phyloP scores from a whole-genome alignment of 1,284 basidiomycete genomes.

The Salmacisia buchloeana region DNA sequence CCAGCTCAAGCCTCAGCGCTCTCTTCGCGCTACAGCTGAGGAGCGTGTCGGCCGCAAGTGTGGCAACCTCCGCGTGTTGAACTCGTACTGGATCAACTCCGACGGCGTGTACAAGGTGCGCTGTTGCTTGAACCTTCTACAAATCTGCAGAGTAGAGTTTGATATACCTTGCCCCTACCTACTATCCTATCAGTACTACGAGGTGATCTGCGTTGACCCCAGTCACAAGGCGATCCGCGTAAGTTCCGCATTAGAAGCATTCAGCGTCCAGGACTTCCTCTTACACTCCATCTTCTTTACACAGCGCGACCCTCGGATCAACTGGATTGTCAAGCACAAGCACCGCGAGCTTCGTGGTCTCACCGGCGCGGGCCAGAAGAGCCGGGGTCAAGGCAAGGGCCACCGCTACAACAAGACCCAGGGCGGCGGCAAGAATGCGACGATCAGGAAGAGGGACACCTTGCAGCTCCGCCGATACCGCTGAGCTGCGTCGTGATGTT shows the following conservation, averaged over 20 bases:
- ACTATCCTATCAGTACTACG: slow-evolving; percentile 67
- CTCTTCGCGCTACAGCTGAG: slow-evolving; percentile 87
- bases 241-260: not conserved
- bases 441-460: slow-evolving; percentile 82
- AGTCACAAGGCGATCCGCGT: slow-evolving; percentile 77
- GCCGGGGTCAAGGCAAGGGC: slow-evolving; percentile 73
- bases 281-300: slow-evolving; percentile 58
- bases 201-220: slow-evolving; percentile 96
- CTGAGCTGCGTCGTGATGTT: slow-evolving; percentile 56
- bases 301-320: slow-evolving; percentile 85
- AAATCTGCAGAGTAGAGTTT: no score
- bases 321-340: slow-evolving; percentile 99
- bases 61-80: slow-evolving; percentile 80
- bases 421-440: slow-evolving; percentile 64
- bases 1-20: slow-evolving; percentile 96
- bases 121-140: not conserved
- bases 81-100: slow-evolving; percentile 99
- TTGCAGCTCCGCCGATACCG: slow-evolving; percentile 97
- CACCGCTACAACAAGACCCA: slow-evolving; percentile 87
- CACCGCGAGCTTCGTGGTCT: slow-evolving; percentile 95
- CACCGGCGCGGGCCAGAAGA: slow-evolving; percentile 87
- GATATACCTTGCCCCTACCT: no score
- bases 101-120: slow-evolving; percentile 86
- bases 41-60: slow-evolving; percentile 96
- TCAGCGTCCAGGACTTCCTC: not conserved